Evolutionary conservation across 495 filamentous ascomycete species (phyloP).

Genomic region (Aspergillus bridgeri): DNA sequence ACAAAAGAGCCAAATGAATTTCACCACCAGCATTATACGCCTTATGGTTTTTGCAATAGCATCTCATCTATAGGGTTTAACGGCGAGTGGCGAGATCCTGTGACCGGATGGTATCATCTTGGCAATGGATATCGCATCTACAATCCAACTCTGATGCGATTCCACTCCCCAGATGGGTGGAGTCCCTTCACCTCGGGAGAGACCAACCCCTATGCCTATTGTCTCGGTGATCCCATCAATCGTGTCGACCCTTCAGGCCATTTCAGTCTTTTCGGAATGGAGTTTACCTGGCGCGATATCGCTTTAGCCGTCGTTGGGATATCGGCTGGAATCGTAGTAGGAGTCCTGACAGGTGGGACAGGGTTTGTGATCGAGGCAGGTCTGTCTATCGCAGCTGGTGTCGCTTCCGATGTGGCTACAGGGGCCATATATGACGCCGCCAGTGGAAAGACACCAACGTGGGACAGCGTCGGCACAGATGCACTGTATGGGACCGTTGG

Average conservation of each 20-base stretch:
- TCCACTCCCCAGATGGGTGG: conserved; percentile 10
- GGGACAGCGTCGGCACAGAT: too few relatives aligned
- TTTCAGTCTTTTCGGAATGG: too few relatives aligned
- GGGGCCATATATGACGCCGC: too few relatives aligned
- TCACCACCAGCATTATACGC: conserved; percentile 7
- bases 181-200: conserved; percentile 11
- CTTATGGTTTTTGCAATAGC: conserved; percentile 1
- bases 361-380: too few relatives aligned
- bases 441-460: too few relatives aligned
- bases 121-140: conserved; percentile 10
- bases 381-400: too few relatives aligned
- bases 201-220: conserved; percentile 10
- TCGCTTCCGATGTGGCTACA: too few relatives aligned
- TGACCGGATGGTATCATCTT: conserved; percentile 14
- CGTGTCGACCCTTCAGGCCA: background rate
- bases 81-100: conserved; percentile 11
- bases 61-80: conserved; percentile 5
- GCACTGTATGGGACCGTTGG: too few relatives aligned
- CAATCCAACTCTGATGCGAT: conserved; percentile 6
- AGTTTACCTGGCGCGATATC: too few relatives aligned
- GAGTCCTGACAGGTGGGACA: too few relatives aligned
- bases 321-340: too few relatives aligned
- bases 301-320: too few relatives aligned
- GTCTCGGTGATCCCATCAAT: conserved; percentile 7
- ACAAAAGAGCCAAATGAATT: background rate